Conservation (phyloP, 2,329 filamentous ascomycete genomes). For the Orbilia brochopaga region DNA sequence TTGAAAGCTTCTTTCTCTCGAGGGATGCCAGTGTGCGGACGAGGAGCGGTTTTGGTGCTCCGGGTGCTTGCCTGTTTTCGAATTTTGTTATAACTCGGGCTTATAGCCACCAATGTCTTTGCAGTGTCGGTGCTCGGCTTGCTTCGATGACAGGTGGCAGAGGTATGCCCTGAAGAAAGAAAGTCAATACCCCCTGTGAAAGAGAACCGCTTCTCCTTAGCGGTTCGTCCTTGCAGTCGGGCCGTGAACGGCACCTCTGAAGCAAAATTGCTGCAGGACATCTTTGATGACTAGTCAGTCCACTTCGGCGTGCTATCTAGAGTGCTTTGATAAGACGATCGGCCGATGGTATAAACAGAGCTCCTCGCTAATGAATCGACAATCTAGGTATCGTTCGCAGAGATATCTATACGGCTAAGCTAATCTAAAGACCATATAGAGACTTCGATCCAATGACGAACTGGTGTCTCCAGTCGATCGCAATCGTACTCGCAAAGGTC, state of each 20-base stretch:
- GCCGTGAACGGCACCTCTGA: neutral
- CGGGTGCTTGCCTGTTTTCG: conserved; percentile 16
- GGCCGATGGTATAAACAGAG: too few relatives aligned
- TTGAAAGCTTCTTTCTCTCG: conserved; percentile 22
- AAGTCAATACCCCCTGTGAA: conserved; percentile 23
- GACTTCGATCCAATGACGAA: too few relatives aligned
- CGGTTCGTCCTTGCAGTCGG: conserved; percentile 2
- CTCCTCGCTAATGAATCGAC: too few relatives aligned
- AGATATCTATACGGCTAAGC: too few relatives aligned
- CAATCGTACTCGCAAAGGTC: too few relatives aligned
- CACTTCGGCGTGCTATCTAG: too few relatives aligned
- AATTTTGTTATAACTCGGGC: conserved; percentile 13
- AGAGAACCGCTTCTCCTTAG: conserved; percentile 28
- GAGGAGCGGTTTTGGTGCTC: neutral
- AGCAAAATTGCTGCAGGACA: conserved; percentile 13
- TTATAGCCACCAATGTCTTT: conserved; percentile 3
- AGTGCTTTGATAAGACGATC: too few relatives aligned
- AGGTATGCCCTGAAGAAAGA: conserved; percentile 9
- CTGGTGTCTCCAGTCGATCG: too few relatives aligned
- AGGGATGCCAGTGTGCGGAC: neutral
- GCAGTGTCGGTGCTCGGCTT: conserved; percentile 22
- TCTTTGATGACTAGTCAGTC: conserved; percentile 1
- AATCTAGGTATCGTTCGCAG: too few relatives aligned
- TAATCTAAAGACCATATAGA: too few relatives aligned
- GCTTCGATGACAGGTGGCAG: conserved; percentile 13